phyloP scores from a whole-genome alignment of 345 rosid genomes.

The Rhizophora mangle region DNA sequence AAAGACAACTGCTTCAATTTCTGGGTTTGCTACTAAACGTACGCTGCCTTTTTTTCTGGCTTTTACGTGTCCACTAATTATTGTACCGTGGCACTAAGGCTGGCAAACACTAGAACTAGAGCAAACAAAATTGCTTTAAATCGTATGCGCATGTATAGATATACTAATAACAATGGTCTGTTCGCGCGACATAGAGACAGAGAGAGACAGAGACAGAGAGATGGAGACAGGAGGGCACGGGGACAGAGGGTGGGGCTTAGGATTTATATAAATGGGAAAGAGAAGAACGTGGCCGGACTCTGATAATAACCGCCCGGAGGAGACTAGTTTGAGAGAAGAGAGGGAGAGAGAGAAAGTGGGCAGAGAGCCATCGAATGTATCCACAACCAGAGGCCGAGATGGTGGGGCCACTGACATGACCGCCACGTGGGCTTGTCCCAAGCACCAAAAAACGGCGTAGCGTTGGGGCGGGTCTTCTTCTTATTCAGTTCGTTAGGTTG shows the following conservation, averaged over 20 bases:
- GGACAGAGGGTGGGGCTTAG: neutral
- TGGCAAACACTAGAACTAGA: too few species aligned
- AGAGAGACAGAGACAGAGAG: too few species aligned
- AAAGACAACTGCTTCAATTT: neutral
- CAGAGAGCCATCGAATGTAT: conserved; percentile 28
- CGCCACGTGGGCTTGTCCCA: conserved; percentile 56
- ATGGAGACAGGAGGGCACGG: neutral
- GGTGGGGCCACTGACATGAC: conserved; percentile 48
- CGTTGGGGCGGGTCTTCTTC: neutral
- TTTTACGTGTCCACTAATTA: too few species aligned
- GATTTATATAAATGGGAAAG: conserved; percentile 14
- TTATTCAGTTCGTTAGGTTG: neutral
- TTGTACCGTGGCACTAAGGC: too few species aligned
- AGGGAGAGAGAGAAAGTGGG: conserved; percentile 3
- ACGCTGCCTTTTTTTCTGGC: too few species aligned
- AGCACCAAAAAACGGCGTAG: conserved; percentile 20
- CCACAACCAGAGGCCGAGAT: conserved; percentile 35
- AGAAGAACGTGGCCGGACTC: conserved; percentile 10
- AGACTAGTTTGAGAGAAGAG: neutral
- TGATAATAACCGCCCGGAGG: conserved; percentile 8
- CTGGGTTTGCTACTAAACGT: too few species aligned
- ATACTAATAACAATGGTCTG: too few species aligned
- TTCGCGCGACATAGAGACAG: too few species aligned
- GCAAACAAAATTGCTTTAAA: too few species aligned
- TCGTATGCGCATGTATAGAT: too few species aligned